phyloP scores from a whole-genome alignment of 768 basidiomycete genomes.

The Mycena indigotica region DNA sequence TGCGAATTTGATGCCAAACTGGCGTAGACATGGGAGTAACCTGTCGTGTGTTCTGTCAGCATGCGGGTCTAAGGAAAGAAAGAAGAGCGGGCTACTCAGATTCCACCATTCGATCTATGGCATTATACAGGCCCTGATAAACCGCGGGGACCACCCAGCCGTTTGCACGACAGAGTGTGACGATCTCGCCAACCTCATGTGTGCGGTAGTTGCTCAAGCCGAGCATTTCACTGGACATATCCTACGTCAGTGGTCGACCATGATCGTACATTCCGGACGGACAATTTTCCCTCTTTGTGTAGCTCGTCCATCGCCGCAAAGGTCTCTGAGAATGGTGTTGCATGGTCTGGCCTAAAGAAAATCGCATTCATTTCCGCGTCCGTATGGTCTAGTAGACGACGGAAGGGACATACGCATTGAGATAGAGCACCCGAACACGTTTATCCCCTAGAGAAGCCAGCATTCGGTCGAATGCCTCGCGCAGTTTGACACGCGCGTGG shows the following conservation, averaged over 20 bases:
- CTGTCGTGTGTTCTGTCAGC: constrained; percentile 39
- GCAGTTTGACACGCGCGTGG: constrained; percentile 39
- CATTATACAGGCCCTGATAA: constrained; percentile 38
- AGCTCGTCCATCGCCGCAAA: constrained; percentile 40
- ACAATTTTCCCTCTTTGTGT: constrained; percentile 35
- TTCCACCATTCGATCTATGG: constrained; percentile 25
- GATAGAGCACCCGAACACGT: constrained; percentile 45
- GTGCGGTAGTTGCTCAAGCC: constrained; percentile 51
- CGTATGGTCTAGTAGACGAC: no score
- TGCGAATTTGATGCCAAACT: constrained; percentile 44
- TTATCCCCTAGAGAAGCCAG: constrained; percentile 33
- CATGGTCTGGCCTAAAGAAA: constrained; percentile 37
- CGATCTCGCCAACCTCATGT: constrained; percentile 54
- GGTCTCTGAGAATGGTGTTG: constrained; percentile 47
- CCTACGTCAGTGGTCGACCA: no score
- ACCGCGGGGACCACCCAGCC: constrained; percentile 46
- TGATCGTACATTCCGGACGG: no score
- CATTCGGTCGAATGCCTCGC: constrained; percentile 37
- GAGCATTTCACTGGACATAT: constrained; percentile 49
- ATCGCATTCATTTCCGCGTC: not conserved
- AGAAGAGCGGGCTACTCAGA: constrained; percentile 12
- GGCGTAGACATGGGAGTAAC: constrained; percentile 51
- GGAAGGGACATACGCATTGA: constrained; percentile 34
- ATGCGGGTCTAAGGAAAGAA: constrained; percentile 10
- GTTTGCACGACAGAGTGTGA: constrained; percentile 45